phyloP scores from a whole-genome alignment of 169 alveolate genomes.

The Plasmodium gonderi region DNA sequence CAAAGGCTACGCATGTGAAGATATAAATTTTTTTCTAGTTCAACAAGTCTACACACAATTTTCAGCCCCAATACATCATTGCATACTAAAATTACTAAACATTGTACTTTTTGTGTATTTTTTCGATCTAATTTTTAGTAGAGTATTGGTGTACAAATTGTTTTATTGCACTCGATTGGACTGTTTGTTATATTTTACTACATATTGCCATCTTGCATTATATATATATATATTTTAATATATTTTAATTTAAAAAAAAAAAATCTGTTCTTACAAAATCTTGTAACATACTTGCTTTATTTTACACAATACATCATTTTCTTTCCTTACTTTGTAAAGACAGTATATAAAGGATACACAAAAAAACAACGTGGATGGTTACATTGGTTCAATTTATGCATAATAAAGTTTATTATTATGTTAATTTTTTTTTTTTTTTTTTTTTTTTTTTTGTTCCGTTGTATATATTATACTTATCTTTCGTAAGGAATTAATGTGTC shows the following conservation, averaged over 20 bases:
- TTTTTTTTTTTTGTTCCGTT: background rate
- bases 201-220: too few species aligned
- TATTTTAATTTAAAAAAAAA: too few species aligned
- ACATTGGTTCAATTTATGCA: background rate
- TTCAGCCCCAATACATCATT: background rate
- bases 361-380: background rate
- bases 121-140: background rate
- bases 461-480: background rate
- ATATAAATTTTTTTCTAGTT: background rate
- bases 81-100: background rate
- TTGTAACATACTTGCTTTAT: too few species aligned
- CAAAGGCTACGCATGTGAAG: background rate
- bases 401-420: background rate
- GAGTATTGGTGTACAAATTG: too few species aligned
- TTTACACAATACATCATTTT: too few species aligned
- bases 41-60: background rate
- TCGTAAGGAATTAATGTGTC: background rate
- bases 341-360: background rate
- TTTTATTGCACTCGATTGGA: too few species aligned
- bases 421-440: background rate
- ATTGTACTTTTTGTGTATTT: background rate
- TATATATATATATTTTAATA: too few species aligned
- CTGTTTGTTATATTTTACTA: too few species aligned
- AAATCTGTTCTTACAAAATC: too few species aligned
- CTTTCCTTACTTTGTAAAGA: background rate